Base-by-base conservation (phyloP, 345 rosid genomes). In the Orychophragmus violaceus region DNA sequence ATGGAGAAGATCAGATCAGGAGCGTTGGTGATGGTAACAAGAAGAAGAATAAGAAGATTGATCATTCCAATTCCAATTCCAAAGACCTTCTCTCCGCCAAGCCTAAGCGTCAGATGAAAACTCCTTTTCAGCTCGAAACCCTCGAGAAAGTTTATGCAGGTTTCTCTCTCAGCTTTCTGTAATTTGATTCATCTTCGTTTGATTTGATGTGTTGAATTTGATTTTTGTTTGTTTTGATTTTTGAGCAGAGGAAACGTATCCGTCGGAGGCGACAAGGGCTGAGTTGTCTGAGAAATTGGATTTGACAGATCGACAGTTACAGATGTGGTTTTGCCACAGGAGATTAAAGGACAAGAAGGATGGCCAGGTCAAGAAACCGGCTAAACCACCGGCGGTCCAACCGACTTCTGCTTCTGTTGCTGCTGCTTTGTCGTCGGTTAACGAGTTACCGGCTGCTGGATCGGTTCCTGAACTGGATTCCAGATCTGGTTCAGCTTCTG, bases 291-390 rank as follows among this genome's bases (percentile, higher is more conserved):
- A 84, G 75, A 88, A 83, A 72, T 82, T 91, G 62, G 95, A 92
- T 42, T 85, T 95, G 27, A 48, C 95, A 18, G 99, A 95, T 77
- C 83, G 99, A 70, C 99, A 95, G 67, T 80, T 95, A 71, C 99
- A 95, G 91, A 95, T 95, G 97, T 95, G 99, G 99, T 95, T 95
- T 78, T 95, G 99, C 54, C 99, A 95, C 75, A 79, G 99, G 82
- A 75, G 99, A 70, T 74, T 95, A 74, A 95, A 91, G 80, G 97
- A 95, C 65, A 91, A 86, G 79, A 94, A 86, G 73, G 95, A 77
- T 61, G 75, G 66, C 55, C 81, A 85, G 2, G 24, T 69, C 3
- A 83, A 86, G 78, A 92, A 76, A 64, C 81, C 68, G 6, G n/a
- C n/a, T n/a, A n/a, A n/a, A n/a, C n/a, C n/a, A n/a, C n/a, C n/a